phyloP scores from a whole-genome alignment of 768 basidiomycete genomes.

The Arthromyces matolae region DNA sequence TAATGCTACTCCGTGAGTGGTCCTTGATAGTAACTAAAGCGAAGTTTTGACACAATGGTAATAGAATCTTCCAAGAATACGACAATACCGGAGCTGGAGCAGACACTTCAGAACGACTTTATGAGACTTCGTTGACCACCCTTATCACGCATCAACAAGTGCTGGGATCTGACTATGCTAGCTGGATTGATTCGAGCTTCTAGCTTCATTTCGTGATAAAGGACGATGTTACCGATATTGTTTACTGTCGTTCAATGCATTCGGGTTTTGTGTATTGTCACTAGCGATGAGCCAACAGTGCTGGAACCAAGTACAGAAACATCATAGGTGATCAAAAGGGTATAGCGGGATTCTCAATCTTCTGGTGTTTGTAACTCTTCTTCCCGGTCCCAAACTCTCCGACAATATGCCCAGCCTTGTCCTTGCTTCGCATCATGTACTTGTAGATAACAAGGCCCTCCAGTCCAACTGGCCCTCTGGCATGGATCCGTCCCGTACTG shows the following conservation, averaged over 20 bases:
- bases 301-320: no score
- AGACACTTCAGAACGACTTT: conserved; percentile 19
- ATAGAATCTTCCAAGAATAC: conserved; percentile 23
- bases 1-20: conserved; percentile 21
- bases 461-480: conserved; percentile 92
- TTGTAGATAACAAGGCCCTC: conserved; percentile 96
- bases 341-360: conserved; percentile 39
- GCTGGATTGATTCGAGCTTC: conserved; percentile 21
- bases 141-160: conserved; percentile 20
- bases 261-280: no score
- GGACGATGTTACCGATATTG: no score
- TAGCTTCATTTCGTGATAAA: not conserved
- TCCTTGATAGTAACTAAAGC: not conserved
- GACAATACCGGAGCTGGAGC: conserved; percentile 25
- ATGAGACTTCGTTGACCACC: conserved; percentile 18
- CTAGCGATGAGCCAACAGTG: no score
- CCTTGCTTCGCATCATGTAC: conserved; percentile 83
- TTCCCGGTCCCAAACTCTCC: conserved; percentile 80
- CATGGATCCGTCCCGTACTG: conserved; percentile 94
- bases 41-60: not conserved
- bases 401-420: conserved; percentile 73
- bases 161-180: conserved; percentile 18
- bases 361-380: conserved; percentile 68
- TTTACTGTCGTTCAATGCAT: no score
- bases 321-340: conserved; percentile 48